Percentiles rank a stretch among this genome's conserved stretches.
These are phyloP conservation scores for Entomortierella parvispora DNA, from an alignment of 192 early-diverging fungal species.

Conservation along the genomic window DNA sequence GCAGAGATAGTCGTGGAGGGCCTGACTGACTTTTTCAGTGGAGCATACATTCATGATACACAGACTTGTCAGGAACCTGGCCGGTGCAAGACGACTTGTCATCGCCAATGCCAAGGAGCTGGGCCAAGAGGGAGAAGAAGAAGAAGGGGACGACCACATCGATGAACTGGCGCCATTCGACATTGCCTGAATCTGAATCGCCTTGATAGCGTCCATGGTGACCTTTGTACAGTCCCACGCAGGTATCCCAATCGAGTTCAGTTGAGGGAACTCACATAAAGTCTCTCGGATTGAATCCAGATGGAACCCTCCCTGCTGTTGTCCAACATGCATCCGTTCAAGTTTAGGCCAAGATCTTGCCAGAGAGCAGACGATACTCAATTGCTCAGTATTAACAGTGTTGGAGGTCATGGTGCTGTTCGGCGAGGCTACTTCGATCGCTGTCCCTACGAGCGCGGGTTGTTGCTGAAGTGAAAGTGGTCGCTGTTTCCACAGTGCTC, in stretches of 20 bases:
- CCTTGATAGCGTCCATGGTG: conserved; percentile 37
- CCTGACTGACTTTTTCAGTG: conserved; percentile 37
- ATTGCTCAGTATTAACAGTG: background rate
- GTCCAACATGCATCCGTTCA: conserved; percentile 24
- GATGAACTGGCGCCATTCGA: too few relatives aligned
- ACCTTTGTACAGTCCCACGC: conserved; percentile 34
- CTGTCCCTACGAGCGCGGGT: too few relatives aligned
- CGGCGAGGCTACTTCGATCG: background rate
- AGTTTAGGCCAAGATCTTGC: conserved; percentile 19
- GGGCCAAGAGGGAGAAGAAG: background rate
- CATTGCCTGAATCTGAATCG: conserved; percentile 4
- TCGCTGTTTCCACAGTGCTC: conserved; percentile 21
- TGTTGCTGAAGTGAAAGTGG: background rate
- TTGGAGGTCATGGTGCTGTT: conserved; percentile 7
- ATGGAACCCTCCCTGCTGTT: conserved; percentile 44
- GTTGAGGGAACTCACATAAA: conserved; percentile 11
- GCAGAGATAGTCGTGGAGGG: conserved; percentile 43
- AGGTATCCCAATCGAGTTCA: conserved; percentile 30
- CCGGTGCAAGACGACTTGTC: background rate
- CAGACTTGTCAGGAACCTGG: conserved; percentile 21
- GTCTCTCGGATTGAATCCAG: conserved; percentile 26
- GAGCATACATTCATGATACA: conserved; percentile 47
- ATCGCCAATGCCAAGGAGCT: too few relatives aligned
- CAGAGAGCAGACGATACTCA: conserved; percentile 19
- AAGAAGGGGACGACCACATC: background rate